Base-by-base conservation (phyloP, 257 asterid genomes). In the Ajuga chamaepitys region DNA sequence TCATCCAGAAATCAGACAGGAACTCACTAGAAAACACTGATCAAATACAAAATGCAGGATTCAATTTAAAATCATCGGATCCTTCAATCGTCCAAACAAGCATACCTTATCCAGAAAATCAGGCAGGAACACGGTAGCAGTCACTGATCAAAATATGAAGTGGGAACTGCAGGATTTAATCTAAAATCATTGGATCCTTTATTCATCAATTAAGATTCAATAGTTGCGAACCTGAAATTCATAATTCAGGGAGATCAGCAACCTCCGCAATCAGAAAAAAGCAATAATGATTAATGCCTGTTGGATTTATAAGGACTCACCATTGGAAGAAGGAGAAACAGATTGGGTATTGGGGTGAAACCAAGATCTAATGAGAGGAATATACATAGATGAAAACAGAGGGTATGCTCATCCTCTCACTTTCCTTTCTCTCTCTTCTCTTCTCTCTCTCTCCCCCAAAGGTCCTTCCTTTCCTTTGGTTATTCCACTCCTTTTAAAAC, bases 301-400 rank as follows among this genome's bases (percentile, higher is more conserved):
- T 16, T 63, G 34, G 55, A 66, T 63, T 50, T 53, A 53, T 45
- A 20, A 57, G 50, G 38, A 72, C 83, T 63, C 79, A 86, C 85
- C 83, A 64, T 63, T 66, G 54, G 75, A 45, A 48, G 72, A 67
- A 73, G 63, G 65, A 72, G 48, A 67, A 71, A 75, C 40, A 73
- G 77, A 73, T 50, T 22, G 44, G 76, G 74, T 75, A 55, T 68
- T 61, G 75, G n/a, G n/a, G 64, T 65, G 72, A 71, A 79, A 79
- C 70, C 77, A 85, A 87, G 97, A 86, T 89, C 94, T 85, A 83
- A 74, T 57, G 80, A 80, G 83, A 81, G 74, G 87, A 75, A 79
- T 77, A 78, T 77, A 70, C 75, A 75, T 62, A 66, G 68, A 82
- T 71, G 81, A 81, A 77, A 80, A 83, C 81, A 80, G 87, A 80